Evolutionary conservation across 805 yeast genomes (phyloP).

Genomic region (Candida silvatica): DNA sequence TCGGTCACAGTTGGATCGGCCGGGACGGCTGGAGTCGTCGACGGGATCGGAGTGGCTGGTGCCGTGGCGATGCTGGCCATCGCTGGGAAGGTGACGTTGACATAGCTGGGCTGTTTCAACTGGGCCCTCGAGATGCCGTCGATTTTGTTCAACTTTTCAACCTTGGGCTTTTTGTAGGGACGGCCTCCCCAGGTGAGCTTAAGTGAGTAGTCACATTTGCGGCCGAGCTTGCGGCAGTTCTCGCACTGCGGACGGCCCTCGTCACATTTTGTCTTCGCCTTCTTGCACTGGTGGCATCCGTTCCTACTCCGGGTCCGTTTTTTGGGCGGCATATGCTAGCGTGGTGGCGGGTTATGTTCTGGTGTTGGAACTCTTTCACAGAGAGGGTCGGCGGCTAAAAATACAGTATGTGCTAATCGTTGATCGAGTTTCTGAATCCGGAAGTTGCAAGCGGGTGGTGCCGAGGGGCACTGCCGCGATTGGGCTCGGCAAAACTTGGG

Average conservation of each 20-base stretch:
- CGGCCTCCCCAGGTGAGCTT: conserved; percentile 71
- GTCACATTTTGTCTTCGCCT: conserved; percentile 59
- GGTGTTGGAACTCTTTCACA: no score
- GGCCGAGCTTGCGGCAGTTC: conserved; percentile 39
- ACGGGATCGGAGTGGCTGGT: no score
- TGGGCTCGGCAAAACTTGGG: no score
- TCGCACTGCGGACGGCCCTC: conserved; percentile 57
- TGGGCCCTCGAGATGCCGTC: conserved; percentile 16
- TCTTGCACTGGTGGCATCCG: conserved; percentile 58
- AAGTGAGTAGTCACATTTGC: conserved; percentile 54
- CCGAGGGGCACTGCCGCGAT: no score
- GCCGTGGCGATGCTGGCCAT: not conserved
- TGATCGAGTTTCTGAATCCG: no score
- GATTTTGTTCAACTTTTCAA: conserved; percentile 23
- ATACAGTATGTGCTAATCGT: no score
- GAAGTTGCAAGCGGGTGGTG: no score
- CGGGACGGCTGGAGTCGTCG: not conserved
- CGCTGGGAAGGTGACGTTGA: conserved; percentile 1
- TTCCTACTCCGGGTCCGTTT: conserved; percentile 47
- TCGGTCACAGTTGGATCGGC: no score
- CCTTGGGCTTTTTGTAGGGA: conserved; percentile 40
- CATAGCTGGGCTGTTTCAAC: not conserved
- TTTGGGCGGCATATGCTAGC: conserved; percentile 3
- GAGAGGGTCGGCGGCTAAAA: no score
- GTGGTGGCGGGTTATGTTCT: not conserved